These are phyloP conservation scores for Schwanniomyces vanrijiae DNA, from an alignment of 805 yeast species.

Conservation along the genomic window DNA sequence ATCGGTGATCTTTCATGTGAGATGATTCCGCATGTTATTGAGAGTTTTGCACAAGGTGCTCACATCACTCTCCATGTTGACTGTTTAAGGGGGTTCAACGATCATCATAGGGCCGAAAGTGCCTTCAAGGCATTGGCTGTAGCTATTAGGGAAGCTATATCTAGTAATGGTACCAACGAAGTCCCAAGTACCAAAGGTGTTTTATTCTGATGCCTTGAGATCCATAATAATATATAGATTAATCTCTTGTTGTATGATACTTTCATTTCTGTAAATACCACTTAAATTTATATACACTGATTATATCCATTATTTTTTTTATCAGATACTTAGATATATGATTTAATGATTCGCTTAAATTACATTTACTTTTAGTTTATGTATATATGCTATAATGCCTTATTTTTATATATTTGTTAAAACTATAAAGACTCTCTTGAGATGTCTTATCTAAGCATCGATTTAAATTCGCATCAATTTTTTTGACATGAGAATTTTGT, in stretches of 20 bases:
- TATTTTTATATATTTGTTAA: neutral
- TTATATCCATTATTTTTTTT: neutral
- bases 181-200: slow-evolving; percentile 98
- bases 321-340: neutral
- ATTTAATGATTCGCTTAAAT: too few species aligned
- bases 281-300: neutral
- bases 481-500: neutral
- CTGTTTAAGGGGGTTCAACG: slow-evolving; percentile 89
- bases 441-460: neutral
- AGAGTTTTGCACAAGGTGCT: slow-evolving; percentile 91
- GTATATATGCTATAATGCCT: too few species aligned
- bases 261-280: neutral
- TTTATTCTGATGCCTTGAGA: slow-evolving; percentile 46
- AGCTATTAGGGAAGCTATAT: slow-evolving; percentile 83
- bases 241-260: neutral
- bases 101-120: slow-evolving; percentile 93
- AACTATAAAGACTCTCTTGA: too few species aligned
- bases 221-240: too few species aligned
- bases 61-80: slow-evolving; percentile 92
- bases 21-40: slow-evolving; percentile 97
- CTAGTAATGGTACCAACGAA: slow-evolving; percentile 82
- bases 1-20: slow-evolving; percentile 91
- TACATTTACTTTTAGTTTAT: too few species aligned
- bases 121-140: slow-evolving; percentile 96
- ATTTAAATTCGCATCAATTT: neutral